These are phyloP conservation scores for Paecilomyces niveus DNA, from an alignment of 2,329 filamentous ascomycete genomes.

Conservation along the genomic window DNA sequence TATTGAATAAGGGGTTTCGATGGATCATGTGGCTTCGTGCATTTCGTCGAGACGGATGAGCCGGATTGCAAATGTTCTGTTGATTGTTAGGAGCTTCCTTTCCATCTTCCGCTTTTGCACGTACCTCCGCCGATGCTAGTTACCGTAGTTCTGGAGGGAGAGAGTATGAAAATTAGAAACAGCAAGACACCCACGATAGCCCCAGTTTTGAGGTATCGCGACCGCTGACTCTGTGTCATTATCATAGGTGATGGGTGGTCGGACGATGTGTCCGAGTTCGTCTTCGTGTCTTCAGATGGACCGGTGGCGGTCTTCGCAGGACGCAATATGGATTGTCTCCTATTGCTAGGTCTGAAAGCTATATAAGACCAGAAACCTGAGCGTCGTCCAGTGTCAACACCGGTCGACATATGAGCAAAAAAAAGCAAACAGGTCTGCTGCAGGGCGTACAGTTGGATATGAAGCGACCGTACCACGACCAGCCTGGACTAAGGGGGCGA, in stretches of 20 bases:
- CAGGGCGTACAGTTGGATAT: constrained; percentile 7
- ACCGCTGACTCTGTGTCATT: constrained; percentile 57
- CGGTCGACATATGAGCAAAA: constrained; percentile 49
- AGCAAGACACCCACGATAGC: constrained; percentile 53
- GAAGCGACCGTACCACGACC: neutral
- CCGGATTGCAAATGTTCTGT: constrained; percentile 16
- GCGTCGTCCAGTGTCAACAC: constrained; percentile 43
- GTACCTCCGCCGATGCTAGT: constrained; percentile 18
- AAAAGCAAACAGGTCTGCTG: constrained; percentile 13
- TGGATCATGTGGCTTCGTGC: constrained; percentile 73
- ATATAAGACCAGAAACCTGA: constrained; percentile 49
- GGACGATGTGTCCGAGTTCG: constrained; percentile 30
- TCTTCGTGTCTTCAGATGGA: constrained; percentile 41
- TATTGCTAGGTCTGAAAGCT: constrained; percentile 37
- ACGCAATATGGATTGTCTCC: constrained; percentile 49
- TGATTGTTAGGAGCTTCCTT: neutral
- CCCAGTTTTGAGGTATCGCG: constrained; percentile 56
- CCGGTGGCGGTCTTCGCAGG: constrained; percentile 37
- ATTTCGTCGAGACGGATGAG: constrained; percentile 60
- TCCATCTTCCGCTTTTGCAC: neutral
- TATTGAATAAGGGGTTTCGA: constrained; percentile 95
- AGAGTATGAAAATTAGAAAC: constrained; percentile 50
- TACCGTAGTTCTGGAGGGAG: constrained; percentile 29
- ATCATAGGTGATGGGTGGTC: constrained; percentile 33
- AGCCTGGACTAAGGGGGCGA: constrained; percentile 8